Conservation (phyloP, 2,329 filamentous ascomycete genomes). For the Beauveria asiatica region DNA sequence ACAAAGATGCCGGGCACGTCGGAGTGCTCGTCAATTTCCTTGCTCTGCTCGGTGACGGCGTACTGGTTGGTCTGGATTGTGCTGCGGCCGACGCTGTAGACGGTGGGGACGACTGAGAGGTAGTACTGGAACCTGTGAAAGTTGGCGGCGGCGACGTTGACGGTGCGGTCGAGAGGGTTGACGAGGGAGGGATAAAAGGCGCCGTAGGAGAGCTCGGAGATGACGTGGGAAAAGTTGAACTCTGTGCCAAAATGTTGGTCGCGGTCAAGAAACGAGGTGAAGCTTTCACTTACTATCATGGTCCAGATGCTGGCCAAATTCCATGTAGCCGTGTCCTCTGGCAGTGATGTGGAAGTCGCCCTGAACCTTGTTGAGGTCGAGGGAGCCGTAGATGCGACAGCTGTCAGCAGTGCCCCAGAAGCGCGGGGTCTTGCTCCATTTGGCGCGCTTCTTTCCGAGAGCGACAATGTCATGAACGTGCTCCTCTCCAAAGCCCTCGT, state of each 20-base stretch:
- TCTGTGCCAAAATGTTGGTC: conserved; percentile 37
- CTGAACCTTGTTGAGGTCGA: conserved; percentile 94
- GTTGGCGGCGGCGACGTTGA: conserved; percentile 63
- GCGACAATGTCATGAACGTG: conserved; percentile 88
- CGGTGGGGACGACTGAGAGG: conserved; percentile 85
- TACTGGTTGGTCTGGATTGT: conserved; percentile 94
- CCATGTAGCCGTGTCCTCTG: conserved; percentile 86
- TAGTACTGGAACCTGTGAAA: conserved; percentile 99
- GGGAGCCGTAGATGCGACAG: conserved; percentile 80
- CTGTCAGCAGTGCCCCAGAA: conserved; percentile 56
- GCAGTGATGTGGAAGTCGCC: conserved; percentile 98
- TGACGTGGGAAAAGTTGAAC: conserved; percentile 97
- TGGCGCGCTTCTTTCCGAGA: conserved; percentile 53
- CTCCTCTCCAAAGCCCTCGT: conserved; percentile 66
- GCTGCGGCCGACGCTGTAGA: conserved; percentile 64
- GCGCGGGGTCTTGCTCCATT: conserved; percentile 67
- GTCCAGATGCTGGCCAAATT: conserved; percentile 65
- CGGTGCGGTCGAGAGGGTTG: conserved; percentile 89
- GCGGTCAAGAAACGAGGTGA: neutral
- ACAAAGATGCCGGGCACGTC: conserved; percentile 86
- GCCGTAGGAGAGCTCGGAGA: conserved; percentile 93
- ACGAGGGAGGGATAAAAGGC: conserved; percentile 90
- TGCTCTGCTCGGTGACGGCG: conserved; percentile 84
- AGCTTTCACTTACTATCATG: conserved; percentile 35
- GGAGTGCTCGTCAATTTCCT: conserved; percentile 54